phyloP scores from a whole-genome alignment of 345 rosid genomes.

The Arabis hirsuta region DNA sequence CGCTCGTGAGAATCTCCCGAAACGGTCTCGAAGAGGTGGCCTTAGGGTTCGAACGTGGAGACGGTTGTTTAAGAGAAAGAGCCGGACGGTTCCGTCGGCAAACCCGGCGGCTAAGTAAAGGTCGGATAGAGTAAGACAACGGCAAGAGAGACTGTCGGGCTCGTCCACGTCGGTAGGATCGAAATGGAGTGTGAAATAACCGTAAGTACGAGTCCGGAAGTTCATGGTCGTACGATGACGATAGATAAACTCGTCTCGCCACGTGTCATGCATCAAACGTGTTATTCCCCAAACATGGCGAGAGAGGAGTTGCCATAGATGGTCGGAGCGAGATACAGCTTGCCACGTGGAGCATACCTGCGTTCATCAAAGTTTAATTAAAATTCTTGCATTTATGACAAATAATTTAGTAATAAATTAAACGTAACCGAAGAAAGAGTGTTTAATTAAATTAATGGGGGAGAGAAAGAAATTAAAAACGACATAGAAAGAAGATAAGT shows the following conservation, averaged over 20 bases:
- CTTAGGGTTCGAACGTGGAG: constrained; percentile 62
- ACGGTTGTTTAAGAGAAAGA: constrained; percentile 63
- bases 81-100: constrained; percentile 83
- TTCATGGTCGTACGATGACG: constrained; percentile 70
- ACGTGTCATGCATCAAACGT: constrained; percentile 51
- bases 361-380: background rate
- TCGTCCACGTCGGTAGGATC: constrained; percentile 62
- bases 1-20: constrained; percentile 75
- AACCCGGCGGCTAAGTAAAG: constrained; percentile 78
- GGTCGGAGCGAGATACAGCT: constrained; percentile 73
- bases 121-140: constrained; percentile 81
- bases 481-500: constrained; percentile 45
- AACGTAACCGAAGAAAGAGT: too few relatives aligned
- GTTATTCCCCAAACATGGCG: constrained; percentile 64
- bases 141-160: constrained; percentile 68
- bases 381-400: too few relatives aligned
- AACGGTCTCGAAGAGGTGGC: constrained; percentile 61
- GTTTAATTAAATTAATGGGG: background rate
- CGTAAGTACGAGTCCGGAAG: constrained; percentile 52
- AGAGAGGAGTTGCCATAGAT: constrained; percentile 72
- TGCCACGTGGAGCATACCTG: constrained; percentile 97
- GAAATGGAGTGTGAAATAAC: constrained; percentile 56
- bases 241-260: constrained; percentile 73
- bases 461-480: background rate
- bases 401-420: too few relatives aligned